Conservation (phyloP, 225 moss, liverwort and hornwort species). For the Physcomitrellopsis africana region DNA sequence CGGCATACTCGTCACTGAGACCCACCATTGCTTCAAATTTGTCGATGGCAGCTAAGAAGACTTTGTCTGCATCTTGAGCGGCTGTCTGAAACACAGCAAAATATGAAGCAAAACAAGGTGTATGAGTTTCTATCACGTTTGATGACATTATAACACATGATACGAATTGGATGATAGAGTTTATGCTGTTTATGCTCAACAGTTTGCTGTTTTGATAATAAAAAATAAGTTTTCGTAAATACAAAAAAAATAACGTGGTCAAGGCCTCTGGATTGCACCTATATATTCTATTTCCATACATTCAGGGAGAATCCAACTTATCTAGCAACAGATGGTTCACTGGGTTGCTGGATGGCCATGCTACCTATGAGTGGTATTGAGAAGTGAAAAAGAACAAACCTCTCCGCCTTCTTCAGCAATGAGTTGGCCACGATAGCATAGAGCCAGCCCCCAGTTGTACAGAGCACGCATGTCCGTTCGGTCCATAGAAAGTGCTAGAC, state of each 20-base stretch:
- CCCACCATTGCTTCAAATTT: slow-evolving; percentile 97
- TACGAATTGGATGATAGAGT: neutral
- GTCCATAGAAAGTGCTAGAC: slow-evolving; percentile 79
- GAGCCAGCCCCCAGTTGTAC: slow-evolving; percentile 97
- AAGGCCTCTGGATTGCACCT: slow-evolving; percentile 1
- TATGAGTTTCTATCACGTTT: slow-evolving; percentile 8
- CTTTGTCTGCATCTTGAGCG: slow-evolving; percentile 92
- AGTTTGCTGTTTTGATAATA: neutral
- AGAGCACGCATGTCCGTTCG: slow-evolving; percentile 85
- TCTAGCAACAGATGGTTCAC: neutral
- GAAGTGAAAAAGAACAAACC: slow-evolving; percentile 44
- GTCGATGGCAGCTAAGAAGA: slow-evolving; percentile 90
- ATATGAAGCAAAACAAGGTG: neutral
- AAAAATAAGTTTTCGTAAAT: neutral
- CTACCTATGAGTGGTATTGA: slow-evolving; percentile 15
- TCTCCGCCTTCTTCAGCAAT: slow-evolving; percentile 94
- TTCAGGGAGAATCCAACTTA: neutral
- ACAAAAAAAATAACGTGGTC: neutral
- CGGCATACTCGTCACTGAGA: slow-evolving; percentile 69
- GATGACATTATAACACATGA: slow-evolving; percentile 1
- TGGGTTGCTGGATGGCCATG: slow-evolving; percentile 6
- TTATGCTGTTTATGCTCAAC: neutral
- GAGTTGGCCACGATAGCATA: slow-evolving; percentile 90
- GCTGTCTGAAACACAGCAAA: slow-evolving; percentile 63
- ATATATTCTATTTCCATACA: neutral